A percentile compares a stretch with the other conserved stretches of the same genome.
phyloP scores from a whole-genome alignment of 306 rosid genomes.

The Begonia masoniana region DNA sequence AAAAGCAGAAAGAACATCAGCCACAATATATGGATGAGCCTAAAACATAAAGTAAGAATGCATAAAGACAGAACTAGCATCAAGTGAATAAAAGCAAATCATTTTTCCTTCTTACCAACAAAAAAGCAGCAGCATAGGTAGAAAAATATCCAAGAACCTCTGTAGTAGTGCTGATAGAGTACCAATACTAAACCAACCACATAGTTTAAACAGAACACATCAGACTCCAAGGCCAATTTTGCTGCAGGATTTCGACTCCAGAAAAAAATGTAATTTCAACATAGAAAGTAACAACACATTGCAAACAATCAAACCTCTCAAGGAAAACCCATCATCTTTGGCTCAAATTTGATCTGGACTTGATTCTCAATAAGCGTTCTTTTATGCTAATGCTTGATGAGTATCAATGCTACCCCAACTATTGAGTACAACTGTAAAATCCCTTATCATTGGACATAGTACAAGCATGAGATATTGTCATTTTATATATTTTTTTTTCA shows the following conservation, averaged over 20 bases:
- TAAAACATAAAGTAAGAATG: conserved; percentile 22
- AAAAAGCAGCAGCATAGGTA: conserved; percentile 97
- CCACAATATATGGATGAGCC: conserved; percentile 19
- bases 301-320: conserved; percentile 54
- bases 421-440: conserved; percentile 16
- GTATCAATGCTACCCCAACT: conserved; percentile 26
- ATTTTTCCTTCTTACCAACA: conserved; percentile 78
- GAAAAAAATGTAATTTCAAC: conserved; percentile 36
- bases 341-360: conserved; percentile 42
- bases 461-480: conserved; percentile 18
- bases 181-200: conserved; percentile 61
- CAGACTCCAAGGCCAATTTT: conserved; percentile 67
- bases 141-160: conserved; percentile 88
- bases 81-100: conserved; percentile 36
- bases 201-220: conserved; percentile 55
- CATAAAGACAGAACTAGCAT: conserved; percentile 30
- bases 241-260: conserved; percentile 67
- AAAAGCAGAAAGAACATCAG: conserved; percentile 35
- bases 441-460: conserved; percentile 17
- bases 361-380: conserved; percentile 39
- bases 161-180: conserved; percentile 85
- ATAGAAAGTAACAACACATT: conserved; percentile 32
- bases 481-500: too few relatives aligned
- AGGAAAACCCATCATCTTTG: conserved; percentile 50
- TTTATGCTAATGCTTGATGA: conserved; percentile 24